Percentiles rank a stretch among this genome's conserved stretches.
Evolutionary conservation across 257 asterid species (phyloP).

Genomic region (Solanum paucissectum): DNA sequence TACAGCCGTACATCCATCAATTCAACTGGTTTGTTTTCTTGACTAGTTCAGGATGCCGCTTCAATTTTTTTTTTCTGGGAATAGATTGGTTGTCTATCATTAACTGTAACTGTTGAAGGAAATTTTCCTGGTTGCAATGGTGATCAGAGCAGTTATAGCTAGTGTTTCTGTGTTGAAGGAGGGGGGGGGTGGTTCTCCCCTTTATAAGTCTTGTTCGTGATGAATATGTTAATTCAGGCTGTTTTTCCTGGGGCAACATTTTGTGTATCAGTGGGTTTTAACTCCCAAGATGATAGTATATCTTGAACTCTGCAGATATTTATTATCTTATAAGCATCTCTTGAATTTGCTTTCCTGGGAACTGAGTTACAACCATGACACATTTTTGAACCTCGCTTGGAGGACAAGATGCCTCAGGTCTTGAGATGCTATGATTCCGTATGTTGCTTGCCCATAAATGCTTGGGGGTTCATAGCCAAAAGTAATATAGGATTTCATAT

Average conservation of each 20-base stretch:
- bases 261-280: background rate
- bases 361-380: background rate
- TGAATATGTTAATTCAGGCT: background rate
- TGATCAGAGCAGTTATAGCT: background rate
- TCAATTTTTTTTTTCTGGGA: background rate
- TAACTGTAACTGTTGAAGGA: background rate
- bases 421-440: background rate
- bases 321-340: background rate
- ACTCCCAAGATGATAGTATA: background rate
- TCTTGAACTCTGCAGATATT: background rate
- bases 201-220: background rate
- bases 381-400: background rate
- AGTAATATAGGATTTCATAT: background rate
- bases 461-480: background rate
- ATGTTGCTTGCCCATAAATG: background rate
- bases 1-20: background rate
- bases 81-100: background rate
- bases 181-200: background rate
- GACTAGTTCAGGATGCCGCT: background rate
- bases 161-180: background rate
- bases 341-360: background rate
- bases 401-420: background rate
- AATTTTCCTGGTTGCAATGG: background rate
- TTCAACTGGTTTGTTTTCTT: background rate
- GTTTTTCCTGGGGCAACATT: background rate